These are phyloP conservation scores for Phytopythium montanum DNA, from an alignment of 352 stramenopile genomes.

Conservation along the genomic window DNA sequence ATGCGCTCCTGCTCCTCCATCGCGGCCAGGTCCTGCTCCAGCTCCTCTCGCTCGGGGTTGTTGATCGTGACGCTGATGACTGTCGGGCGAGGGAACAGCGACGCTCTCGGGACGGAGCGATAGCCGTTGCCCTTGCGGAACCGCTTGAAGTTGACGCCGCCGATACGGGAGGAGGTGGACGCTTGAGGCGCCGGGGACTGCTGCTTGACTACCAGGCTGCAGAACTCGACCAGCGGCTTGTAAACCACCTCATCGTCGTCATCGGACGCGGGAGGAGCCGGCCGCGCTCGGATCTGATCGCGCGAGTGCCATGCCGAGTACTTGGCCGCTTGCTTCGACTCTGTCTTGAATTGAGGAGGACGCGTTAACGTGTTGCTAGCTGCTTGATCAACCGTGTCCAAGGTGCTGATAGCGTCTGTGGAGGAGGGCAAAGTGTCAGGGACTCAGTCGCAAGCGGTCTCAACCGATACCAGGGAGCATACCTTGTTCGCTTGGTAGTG, in stretches of 20 bases:
- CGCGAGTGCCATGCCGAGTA: constrained; percentile 3
- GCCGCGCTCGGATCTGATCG: background rate
- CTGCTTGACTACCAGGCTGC: constrained; percentile 50
- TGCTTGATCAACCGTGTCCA: background rate
- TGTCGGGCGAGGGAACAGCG: constrained; percentile 50
- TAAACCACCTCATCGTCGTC: constrained; percentile 20
- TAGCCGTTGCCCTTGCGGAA: constrained; percentile 80
- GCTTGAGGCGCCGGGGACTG: background rate
- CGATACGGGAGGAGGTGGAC: background rate
- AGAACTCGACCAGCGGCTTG: constrained; percentile 49
- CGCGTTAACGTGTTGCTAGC: background rate
- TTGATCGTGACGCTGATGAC: constrained; percentile 62
- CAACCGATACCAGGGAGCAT: background rate
- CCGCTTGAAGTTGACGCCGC: constrained; percentile 70
- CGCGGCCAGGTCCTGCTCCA: constrained; percentile 57
- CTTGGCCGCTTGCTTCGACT: background rate
- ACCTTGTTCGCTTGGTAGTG: background rate
- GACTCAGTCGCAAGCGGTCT: background rate
- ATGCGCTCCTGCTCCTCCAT: constrained; percentile 83
- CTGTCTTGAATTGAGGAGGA: background rate
- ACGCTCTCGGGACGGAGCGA: constrained; percentile 28
- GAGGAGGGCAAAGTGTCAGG: background rate
- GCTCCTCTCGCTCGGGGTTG: constrained; percentile 47
- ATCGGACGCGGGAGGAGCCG: constrained; percentile 15
- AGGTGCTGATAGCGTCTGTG: background rate